Percentiles rank a stretch among this genome's conserved stretches.
phyloP scores from a whole-genome alignment of 2,329 filamentous ascomycete genomes.

The Colletotrichum filicis region DNA sequence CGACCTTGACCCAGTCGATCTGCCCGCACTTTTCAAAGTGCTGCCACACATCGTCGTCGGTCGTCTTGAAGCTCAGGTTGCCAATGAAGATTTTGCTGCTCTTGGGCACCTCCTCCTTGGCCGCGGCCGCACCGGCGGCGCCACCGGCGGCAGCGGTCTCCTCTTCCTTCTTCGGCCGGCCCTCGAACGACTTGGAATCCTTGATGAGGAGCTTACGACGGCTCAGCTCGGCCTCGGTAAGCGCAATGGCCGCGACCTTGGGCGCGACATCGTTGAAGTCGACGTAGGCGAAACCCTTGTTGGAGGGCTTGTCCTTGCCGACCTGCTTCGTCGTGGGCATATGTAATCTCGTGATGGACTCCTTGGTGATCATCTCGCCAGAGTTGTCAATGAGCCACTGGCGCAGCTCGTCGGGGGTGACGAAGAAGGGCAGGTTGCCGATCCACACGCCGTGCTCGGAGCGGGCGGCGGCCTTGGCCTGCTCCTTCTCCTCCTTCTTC shows the following conservation, averaged over 20 bases:
- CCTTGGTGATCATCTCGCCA: constrained; percentile 71
- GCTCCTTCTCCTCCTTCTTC: constrained; percentile 51
- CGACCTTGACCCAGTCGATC: constrained; percentile 85
- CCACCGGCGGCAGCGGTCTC: constrained; percentile 42
- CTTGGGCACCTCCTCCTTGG: constrained; percentile 54
- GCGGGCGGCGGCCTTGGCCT: constrained; percentile 59
- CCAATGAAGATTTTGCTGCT: constrained; percentile 91
- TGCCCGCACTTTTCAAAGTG: constrained; percentile 89
- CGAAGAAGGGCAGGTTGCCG: constrained; percentile 89
- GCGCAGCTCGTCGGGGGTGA: constrained; percentile 79
- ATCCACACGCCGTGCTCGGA: constrained; percentile 94
- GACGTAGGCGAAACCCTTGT: constrained; percentile 96
- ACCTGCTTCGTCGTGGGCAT: constrained; percentile 73
- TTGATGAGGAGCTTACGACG: constrained; percentile 92
- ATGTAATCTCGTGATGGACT: constrained; percentile 86
- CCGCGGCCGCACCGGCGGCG: constrained; percentile 41
- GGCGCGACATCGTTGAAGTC: constrained; percentile 82
- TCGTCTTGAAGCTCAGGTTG: constrained; percentile 85
- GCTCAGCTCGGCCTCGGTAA: constrained; percentile 84
- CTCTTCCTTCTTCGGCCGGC: constrained; percentile 78
- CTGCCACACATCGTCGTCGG: constrained; percentile 80
- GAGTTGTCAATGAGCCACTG: constrained; percentile 82
- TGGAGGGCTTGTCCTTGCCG: constrained; percentile 61
- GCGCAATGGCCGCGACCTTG: constrained; percentile 80
- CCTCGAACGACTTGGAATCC: constrained; percentile 88